Evolutionary conservation across 768 basidiomycete species (phyloP).

Genomic region (Naematelia aurantialba): DNA sequence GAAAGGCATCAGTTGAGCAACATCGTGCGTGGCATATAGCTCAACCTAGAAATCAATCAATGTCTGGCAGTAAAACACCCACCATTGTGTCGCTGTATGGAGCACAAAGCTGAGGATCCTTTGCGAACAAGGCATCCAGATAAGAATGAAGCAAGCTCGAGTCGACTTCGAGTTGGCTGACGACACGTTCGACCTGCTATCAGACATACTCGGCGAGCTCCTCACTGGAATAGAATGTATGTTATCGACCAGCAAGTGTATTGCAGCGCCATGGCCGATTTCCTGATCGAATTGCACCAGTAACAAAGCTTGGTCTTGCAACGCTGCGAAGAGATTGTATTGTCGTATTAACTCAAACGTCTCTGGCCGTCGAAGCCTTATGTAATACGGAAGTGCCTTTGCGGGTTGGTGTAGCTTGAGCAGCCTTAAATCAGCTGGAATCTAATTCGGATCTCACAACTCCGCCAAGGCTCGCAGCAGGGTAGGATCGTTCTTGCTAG

Average conservation of each 20-base stretch:
- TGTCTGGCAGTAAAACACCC: slow-evolving; percentile 14
- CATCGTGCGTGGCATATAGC: slow-evolving; percentile 84
- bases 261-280: slow-evolving; percentile 69
- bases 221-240: slow-evolving; percentile 91
- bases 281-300: slow-evolving; percentile 94
- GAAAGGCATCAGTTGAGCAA: slow-evolving; percentile 77
- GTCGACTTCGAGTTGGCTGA: slow-evolving; percentile 72
- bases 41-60: slow-evolving; percentile 59
- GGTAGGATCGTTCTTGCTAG: slow-evolving; percentile 56
- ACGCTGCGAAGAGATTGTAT: slow-evolving; percentile 87
- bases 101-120: slow-evolving; percentile 73
- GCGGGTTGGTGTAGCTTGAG: slow-evolving; percentile 84
- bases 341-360: slow-evolving; percentile 94
- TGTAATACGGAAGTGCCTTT: slow-evolving; percentile 85
- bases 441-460: slow-evolving; percentile 57
- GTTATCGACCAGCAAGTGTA: slow-evolving; percentile 83
- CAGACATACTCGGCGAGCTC: slow-evolving; percentile 17
- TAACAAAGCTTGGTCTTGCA: slow-evolving; percentile 85
- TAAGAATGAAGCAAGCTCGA: slow-evolving; percentile 87
- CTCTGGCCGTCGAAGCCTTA: slow-evolving; percentile 77
- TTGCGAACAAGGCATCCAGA: slow-evolving; percentile 81
- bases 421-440: slow-evolving; percentile 1
- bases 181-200: slow-evolving; percentile 73
- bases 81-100: slow-evolving; percentile 84
- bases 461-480: slow-evolving; percentile 96